Base-by-base conservation (phyloP, 345 rosid genomes). In the Cardamine chenopodiifolia region DNA sequence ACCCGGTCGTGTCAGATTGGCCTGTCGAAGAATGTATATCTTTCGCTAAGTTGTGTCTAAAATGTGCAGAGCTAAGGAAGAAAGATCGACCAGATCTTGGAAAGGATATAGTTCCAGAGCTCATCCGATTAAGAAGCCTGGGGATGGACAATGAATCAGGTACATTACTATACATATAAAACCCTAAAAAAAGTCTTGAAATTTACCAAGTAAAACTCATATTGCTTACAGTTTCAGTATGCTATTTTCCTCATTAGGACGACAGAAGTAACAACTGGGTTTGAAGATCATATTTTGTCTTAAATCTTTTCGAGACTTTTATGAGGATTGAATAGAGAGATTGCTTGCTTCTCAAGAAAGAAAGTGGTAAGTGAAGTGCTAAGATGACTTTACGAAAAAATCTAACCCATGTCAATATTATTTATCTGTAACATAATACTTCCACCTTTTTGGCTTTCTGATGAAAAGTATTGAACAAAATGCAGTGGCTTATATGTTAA, bases 51-150 rank as follows among this genome's bases (percentile, higher is more conserved):
- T 35, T 93, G 69, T 85, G 91, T 19, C 56, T 88, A 14, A 73
- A 66, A 50, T 93, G 96, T 69, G 85, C 85, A 18, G 96, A 93
- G 82, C 81, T 93, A 53, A 87, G 94, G 67, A 88, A 93, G 79
- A 89, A 54, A 80, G 97, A 93, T 69, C 80, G 97, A 73, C 97
- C 98, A 25, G 89, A 84, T 80, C 97, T 93, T 52, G 86, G 87
- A 61, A 84, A 82, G 0, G 87, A 78, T 20, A 73, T 93, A 56
- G 77, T 93, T 37, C 96, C 98, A 18, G 91, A 88, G 75, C 92
- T 93, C 66, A 79, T 77, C 64, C 80, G 91, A 18, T 76, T 93
- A 76, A 83, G 81, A 82, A 87, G 72, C 13, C 71, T 86, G 40
- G 93, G 83, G 52, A 70, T 81, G 32, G 86, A 58, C 1, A 52